Percentiles rank a stretch among this genome's conserved stretches.
Evolutionary conservation across 2,329 filamentous ascomycete genomes (phyloP).

Genomic region (Fusarium chaquense): DNA sequence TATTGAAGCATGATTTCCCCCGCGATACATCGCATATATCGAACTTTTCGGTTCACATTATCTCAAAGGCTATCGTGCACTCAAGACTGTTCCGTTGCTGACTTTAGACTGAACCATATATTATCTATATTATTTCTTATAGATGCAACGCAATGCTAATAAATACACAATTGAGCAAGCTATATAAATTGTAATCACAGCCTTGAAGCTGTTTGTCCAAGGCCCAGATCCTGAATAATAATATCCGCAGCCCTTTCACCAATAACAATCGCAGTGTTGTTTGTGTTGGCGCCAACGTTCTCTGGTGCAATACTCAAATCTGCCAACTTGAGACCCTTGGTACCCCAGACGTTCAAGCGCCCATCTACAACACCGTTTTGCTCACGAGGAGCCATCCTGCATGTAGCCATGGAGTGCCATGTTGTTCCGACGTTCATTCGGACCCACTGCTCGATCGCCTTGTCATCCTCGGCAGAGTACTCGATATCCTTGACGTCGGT

Average conservation of each 20-base stretch:
- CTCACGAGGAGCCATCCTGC: conserved; percentile 58
- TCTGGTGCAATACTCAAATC: conserved; percentile 54
- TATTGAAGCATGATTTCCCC: background rate
- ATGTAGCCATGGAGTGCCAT: conserved; percentile 62
- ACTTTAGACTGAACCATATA: background rate
- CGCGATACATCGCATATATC: background rate
- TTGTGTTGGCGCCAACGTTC: conserved; percentile 62
- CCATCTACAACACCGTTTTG: conserved; percentile 55
- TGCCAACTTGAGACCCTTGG: conserved; percentile 56
- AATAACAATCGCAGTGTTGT: conserved; percentile 61
- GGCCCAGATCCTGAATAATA: conserved; percentile 54
- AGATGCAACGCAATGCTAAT: background rate
- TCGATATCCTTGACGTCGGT: conserved; percentile 55
- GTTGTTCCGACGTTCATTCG: conserved; percentile 57
- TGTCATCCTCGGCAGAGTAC: conserved; percentile 64
- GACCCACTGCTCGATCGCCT: conserved; percentile 60
- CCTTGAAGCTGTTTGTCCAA: background rate
- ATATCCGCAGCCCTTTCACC: conserved; percentile 62
- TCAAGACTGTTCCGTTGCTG: background rate
- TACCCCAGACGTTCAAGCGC: conserved; percentile 58
- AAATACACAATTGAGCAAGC: background rate
- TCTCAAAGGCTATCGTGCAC: background rate
- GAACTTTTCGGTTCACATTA: too few relatives aligned
- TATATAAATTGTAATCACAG: background rate
- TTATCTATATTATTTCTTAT: background rate